phyloP scores from a whole-genome alignment of 768 basidiomycete species.

The Cystofilobasidium bisporidii region DNA sequence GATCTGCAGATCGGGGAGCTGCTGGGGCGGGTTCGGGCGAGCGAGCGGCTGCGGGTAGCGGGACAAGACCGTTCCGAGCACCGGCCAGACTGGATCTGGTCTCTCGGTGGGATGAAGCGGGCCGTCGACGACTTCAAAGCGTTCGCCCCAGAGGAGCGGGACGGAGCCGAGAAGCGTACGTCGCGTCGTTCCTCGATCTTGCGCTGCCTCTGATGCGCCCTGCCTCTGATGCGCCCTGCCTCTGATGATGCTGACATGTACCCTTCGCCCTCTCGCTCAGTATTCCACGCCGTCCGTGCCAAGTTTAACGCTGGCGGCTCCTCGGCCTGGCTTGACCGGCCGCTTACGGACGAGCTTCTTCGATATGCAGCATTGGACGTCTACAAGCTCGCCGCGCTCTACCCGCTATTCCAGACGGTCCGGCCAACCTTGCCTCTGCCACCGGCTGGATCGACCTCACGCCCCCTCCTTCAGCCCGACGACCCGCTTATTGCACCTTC shows the following conservation, averaged over 20 bases:
- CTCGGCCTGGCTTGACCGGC: conserved; percentile 41
- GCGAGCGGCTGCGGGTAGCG: conserved; percentile 32
- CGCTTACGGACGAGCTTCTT: conserved; percentile 41
- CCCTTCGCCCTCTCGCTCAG: neutral
- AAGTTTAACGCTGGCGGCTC: conserved; percentile 41
- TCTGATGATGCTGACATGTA: neutral
- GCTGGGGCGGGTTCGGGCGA: conserved; percentile 35
- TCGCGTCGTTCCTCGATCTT: no score
- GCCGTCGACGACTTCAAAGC: conserved; percentile 7
- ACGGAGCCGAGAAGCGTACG: conserved; percentile 39
- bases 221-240: no score
- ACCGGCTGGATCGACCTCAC: neutral
- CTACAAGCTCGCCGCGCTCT: conserved; percentile 41
- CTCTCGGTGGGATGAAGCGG: conserved; percentile 5
- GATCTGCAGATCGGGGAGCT: conserved; percentile 46
- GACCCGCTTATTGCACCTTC: neutral
- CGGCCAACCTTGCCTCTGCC: conserved; percentile 28
- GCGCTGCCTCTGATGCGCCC: no score
- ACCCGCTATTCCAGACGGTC: conserved; percentile 37
- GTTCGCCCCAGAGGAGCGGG: neutral
- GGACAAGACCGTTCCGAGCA: neutral
- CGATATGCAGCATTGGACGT: conserved; percentile 46
- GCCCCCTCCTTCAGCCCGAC: neutral
- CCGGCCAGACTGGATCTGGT: neutral
- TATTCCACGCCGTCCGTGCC: conserved; percentile 35